Evolutionary conservation across 495 filamentous ascomycete genomes (phyloP).

Genomic region (Sporormia fimetaria): DNA sequence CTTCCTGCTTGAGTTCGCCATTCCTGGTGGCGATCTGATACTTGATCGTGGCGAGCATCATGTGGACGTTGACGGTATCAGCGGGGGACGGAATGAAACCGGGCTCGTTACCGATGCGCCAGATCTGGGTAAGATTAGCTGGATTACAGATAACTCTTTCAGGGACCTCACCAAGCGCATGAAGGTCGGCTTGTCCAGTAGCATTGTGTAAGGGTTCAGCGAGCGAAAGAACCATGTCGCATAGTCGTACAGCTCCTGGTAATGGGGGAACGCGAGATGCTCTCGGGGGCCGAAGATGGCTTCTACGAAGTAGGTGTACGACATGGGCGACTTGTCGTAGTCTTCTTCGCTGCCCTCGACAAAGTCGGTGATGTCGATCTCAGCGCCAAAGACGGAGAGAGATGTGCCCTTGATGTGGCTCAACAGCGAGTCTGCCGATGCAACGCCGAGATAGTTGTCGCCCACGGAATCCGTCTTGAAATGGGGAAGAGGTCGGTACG

Average conservation of each 20-base stretch:
- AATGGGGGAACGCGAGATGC: slow-evolving; percentile 19
- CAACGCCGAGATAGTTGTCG: slow-evolving; percentile 64
- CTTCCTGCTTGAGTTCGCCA: slow-evolving; percentile 41
- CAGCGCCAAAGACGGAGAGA: slow-evolving; percentile 60
- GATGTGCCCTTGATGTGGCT: slow-evolving; percentile 65
- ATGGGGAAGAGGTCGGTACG: slow-evolving; percentile 30
- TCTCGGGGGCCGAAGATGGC: slow-evolving; percentile 36
- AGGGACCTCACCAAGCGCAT: slow-evolving; percentile 47
- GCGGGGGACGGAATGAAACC: slow-evolving; percentile 47
- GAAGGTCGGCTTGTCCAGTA: slow-evolving; percentile 61
- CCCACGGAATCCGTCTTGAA: slow-evolving; percentile 46
- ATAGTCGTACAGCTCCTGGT: slow-evolving; percentile 45
- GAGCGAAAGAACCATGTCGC: slow-evolving; percentile 62
- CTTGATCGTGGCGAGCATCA: slow-evolving; percentile 65
- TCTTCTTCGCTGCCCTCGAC: slow-evolving; percentile 52
- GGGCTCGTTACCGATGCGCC: slow-evolving; percentile 51
- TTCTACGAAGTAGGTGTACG: slow-evolving; percentile 53
- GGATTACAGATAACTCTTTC: background rate
- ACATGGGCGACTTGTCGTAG: slow-evolving; percentile 50
- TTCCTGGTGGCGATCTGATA: slow-evolving; percentile 61
- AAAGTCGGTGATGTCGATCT: slow-evolving; percentile 66
- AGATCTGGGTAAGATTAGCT: slow-evolving; percentile 36
- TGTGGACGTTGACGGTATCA: slow-evolving; percentile 61
- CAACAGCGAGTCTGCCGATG: slow-evolving; percentile 50
- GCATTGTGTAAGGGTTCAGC: slow-evolving; percentile 58